Evolutionary conservation across 2,329 filamentous ascomycete genomes (phyloP), one percentile per base, ranked within the genome.

Genomic region (Microsporum audouinii): DNA sequence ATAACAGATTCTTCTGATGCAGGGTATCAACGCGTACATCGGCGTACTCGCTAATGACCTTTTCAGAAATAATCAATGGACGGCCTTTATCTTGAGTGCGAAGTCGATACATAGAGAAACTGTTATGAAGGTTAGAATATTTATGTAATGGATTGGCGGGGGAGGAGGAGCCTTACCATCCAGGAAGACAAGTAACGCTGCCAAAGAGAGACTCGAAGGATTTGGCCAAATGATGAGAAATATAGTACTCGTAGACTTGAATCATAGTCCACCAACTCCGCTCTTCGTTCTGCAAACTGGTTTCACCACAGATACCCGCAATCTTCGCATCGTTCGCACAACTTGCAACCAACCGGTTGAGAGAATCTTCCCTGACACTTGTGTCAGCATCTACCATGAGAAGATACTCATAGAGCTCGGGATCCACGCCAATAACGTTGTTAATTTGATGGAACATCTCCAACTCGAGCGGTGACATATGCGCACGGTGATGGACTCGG

Each of bases 371-470:
- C 63, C 84, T 84, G 61, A 99, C 94, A 73, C 86, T 89, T 2
- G 94, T 99, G 82, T 99, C 94, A 70, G 94, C 94, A 75, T 99
- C 94, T 64, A 99, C 88, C 91, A 96, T 96, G 66, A 99, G 81
- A 60, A 97, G 80, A 69, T 96, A 99, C 73, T 99, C 94, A 72
- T 99, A 99, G 14, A 99, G 82, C 72, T 96, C 91, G 2, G 94
- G 94, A 68, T 99, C 91, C 14, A 99, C 94, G 68, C 94, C 94
- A 65, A 99, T 99, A 68, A 99, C 89, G 72, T 99, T 99, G 82
- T 96, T 96, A 79, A 99, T 90, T 73, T 99, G 94, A 71, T 99
- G 94, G 79, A 96, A 97, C 81, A 97, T 95, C 74, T 99, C 94
- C 53, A 99, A 79, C 73, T 99, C 94, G 10, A 99, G 84, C 14